Conservation (phyloP, 352 stramenopile genomes). For the Peronosclerospora sorghi region DNA sequence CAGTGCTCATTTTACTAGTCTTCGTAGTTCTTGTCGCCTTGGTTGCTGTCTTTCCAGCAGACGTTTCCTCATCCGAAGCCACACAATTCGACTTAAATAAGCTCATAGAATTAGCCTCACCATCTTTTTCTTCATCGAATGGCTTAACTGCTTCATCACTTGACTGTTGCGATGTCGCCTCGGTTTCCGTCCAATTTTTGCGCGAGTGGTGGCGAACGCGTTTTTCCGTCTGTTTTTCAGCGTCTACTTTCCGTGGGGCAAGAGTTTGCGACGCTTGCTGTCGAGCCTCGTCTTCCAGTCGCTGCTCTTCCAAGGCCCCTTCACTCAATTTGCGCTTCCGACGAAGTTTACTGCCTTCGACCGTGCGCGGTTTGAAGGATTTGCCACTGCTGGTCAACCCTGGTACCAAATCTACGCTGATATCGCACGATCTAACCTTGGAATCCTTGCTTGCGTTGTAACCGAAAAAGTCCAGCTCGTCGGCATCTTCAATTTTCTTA, state of each 20-base stretch:
- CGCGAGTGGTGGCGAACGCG: conserved; percentile 28
- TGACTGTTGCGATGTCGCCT: conserved; percentile 4
- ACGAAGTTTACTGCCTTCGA: conserved; percentile 52
- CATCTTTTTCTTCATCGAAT: conserved; percentile 21
- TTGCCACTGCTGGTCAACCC: conserved; percentile 47
- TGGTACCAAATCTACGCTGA: conserved; percentile 62
- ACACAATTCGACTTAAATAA: conserved; percentile 39
- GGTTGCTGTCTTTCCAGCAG: conserved; percentile 2
- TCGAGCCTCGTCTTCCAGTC: conserved; percentile 53
- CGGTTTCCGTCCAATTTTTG: conserved; percentile 27
- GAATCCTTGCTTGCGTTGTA: conserved; percentile 36
- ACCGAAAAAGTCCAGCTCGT: conserved; percentile 74
- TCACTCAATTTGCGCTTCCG: conserved; percentile 80
- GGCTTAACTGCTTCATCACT: conserved; percentile 7
- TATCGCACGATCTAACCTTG: conserved; percentile 31
- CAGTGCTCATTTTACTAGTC: conserved; percentile 10
- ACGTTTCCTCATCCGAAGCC: conserved; percentile 3
- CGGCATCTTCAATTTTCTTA: conserved; percentile 16
- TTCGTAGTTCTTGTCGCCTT: conserved; percentile 25
- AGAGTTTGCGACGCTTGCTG: conserved; percentile 57
- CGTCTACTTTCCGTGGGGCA: conserved; percentile 34
- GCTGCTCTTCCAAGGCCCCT: conserved; percentile 60
- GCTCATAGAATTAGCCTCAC: conserved; percentile 26
- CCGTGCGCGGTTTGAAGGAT: conserved; percentile 27
- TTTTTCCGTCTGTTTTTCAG: conserved; percentile 33